Evolutionary conservation across 371 early-diverging fungal species (phyloP).

Genomic region (Rhizomucor pusillus): DNA sequence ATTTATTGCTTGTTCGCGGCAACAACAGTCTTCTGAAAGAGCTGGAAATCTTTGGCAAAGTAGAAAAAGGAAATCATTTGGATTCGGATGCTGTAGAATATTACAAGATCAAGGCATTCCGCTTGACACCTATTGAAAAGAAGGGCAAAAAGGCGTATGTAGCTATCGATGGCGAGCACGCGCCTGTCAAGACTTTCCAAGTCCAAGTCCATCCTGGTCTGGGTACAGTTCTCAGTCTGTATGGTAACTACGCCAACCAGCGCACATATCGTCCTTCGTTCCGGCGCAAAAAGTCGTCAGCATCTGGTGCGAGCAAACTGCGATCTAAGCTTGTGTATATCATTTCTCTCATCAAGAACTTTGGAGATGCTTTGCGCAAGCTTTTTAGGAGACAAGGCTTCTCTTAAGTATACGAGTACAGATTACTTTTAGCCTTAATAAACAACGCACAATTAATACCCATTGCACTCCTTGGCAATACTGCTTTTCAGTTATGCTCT

Average conservation of each 20-base stretch:
- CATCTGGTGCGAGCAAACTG: slow-evolving; percentile 6
- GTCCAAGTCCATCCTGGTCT: slow-evolving; percentile 60
- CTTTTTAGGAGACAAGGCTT: slow-evolving; percentile 2
- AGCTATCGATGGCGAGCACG: slow-evolving; percentile 65
- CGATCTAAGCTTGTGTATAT: slow-evolving; percentile 7
- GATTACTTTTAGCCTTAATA: too few relatives aligned
- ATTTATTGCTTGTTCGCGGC: slow-evolving; percentile 50
- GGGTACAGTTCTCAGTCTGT: slow-evolving; percentile 44
- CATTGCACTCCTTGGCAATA: too few relatives aligned
- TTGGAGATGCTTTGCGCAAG: not conserved
- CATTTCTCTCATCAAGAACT: slow-evolving; percentile 9
- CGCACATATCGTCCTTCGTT: slow-evolving; percentile 12
- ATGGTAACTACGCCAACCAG: slow-evolving; percentile 21
- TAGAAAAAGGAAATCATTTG: slow-evolving; percentile 56
- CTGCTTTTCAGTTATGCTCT: too few relatives aligned
- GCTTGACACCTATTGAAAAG: slow-evolving; percentile 45
- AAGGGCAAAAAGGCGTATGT: slow-evolving; percentile 44
- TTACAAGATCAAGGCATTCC: slow-evolving; percentile 59
- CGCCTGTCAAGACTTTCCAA: slow-evolving; percentile 56
- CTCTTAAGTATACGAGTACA: too few relatives aligned
- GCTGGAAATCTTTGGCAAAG: slow-evolving; percentile 41
- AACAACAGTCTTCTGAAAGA: slow-evolving; percentile 23
- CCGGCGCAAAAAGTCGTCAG: not conserved
- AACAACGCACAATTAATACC: too few relatives aligned
- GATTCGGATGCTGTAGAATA: slow-evolving; percentile 52